These are phyloP conservation scores for Aspergillus avenaceus DNA, from an alignment of 495 filamentous ascomycete genomes.

Conservation along the genomic window DNA sequence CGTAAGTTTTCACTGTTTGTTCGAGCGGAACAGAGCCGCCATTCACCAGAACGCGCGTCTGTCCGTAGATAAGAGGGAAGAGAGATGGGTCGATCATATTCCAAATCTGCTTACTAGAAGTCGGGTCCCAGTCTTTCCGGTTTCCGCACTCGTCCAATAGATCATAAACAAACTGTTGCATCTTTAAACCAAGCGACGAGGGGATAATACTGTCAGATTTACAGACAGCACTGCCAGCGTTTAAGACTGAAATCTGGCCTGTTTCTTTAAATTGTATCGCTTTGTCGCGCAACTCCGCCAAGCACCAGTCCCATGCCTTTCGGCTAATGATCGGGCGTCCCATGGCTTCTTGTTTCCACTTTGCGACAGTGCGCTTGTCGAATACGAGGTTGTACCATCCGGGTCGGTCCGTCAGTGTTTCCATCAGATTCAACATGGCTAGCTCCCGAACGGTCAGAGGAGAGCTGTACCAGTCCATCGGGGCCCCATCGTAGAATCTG, in stretches of 20 bases:
- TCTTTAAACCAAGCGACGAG: background rate
- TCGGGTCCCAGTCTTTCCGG: background rate
- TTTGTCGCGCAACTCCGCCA: constrained; percentile 13
- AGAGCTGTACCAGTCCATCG: background rate
- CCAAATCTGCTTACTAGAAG: background rate
- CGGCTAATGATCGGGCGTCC: constrained; percentile 8
- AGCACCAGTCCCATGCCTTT: constrained; percentile 12
- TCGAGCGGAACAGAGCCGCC: background rate
- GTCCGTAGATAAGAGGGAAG: constrained; percentile 3
- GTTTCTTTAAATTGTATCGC: constrained; percentile 5
- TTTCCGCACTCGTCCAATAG: background rate
- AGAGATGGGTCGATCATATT: constrained; percentile 1
- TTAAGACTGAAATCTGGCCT: constrained; percentile 5
- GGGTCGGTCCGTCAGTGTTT: constrained; percentile 36
- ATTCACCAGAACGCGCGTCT: background rate
- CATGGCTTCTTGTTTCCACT: constrained; percentile 5
- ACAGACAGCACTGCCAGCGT: constrained; percentile 7
- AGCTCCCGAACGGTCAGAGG: constrained; percentile 28
- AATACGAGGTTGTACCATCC: constrained; percentile 28
- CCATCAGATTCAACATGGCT: constrained; percentile 26
- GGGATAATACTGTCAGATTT: constrained; percentile 8
- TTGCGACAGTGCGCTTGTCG: constrained; percentile 1
- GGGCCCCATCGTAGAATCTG: background rate
- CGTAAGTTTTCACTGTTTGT: background rate
- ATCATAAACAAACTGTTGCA: background rate